Conservation (phyloP, 257 asterid genomes). For the Pogostemon cablin region DNA sequence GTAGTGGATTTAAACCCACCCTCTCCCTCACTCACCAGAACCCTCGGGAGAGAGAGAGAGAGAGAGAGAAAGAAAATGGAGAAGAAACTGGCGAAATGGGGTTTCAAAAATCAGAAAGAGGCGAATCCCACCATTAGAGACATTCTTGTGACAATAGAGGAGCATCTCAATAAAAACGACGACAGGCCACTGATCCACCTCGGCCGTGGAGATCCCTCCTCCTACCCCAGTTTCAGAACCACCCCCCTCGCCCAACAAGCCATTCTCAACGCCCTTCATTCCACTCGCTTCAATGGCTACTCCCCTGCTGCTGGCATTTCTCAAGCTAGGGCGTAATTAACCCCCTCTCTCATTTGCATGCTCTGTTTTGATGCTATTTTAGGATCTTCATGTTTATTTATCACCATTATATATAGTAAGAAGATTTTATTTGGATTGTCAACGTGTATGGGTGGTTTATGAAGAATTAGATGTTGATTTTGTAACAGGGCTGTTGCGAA, state of each 20-base stretch:
- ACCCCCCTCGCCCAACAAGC: constrained; percentile 51
- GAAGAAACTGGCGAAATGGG: constrained; percentile 36
- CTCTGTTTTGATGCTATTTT: background rate
- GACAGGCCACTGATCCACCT: constrained; percentile 51
- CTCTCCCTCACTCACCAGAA: background rate
- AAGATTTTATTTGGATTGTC: background rate
- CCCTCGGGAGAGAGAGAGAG: background rate
- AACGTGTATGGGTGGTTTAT: background rate
- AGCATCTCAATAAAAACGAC: constrained; percentile 40
- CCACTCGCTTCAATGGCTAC: constrained; percentile 58
- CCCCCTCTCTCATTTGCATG: constrained; percentile 11
- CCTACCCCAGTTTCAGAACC: constrained; percentile 57
- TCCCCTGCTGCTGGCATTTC: constrained; percentile 41
- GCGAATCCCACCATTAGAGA: constrained; percentile 60
- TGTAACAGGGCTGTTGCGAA: constrained; percentile 62
- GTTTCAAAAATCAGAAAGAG: constrained; percentile 35
- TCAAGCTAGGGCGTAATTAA: constrained; percentile 46
- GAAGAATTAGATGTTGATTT: background rate
- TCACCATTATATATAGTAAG: no score
- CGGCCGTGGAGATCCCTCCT: constrained; percentile 70
- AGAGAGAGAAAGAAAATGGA: constrained; percentile 19
- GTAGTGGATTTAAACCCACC: no score
- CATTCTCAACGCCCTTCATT: constrained; percentile 47
- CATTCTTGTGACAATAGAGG: constrained; percentile 38
- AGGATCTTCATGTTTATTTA: no score